phyloP scores from a whole-genome alignment of 495 filamentous ascomycete genomes.

The Amniculicola lignicola region DNA sequence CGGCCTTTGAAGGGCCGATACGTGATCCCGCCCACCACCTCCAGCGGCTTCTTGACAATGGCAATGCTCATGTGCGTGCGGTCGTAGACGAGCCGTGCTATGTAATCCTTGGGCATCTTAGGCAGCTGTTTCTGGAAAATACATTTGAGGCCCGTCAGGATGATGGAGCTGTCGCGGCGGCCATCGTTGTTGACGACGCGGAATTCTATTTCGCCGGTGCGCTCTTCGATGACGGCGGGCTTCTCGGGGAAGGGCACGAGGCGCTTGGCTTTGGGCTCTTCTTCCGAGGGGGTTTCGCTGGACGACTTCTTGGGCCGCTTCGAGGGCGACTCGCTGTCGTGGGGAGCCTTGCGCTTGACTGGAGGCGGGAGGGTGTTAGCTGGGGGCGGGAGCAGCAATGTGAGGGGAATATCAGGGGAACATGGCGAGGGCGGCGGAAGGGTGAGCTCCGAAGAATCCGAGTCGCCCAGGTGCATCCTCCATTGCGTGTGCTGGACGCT shows the following conservation, averaged over 20 bases:
- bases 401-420: conserved; percentile 8
- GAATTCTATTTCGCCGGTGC: conserved; percentile 94
- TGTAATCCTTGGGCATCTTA: conserved; percentile 99
- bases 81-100: conserved; percentile 94
- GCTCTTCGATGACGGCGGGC: conserved; percentile 91
- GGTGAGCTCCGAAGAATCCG: neutral
- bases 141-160: conserved; percentile 92
- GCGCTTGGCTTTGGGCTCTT: conserved; percentile 42
- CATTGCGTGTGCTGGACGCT: neutral
- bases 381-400: neutral
- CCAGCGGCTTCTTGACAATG: conserved; percentile 92
- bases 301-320: conserved; percentile 61
- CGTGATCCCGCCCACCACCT: conserved; percentile 93
- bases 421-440: neutral
- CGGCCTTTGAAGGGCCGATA: conserved; percentile 93
- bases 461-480: conserved; percentile 9
- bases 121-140: conserved; percentile 98
- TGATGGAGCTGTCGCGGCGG: conserved; percentile 80
- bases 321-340: conserved; percentile 57
- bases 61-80: conserved; percentile 93
- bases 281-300: conserved; percentile 53
- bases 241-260: conserved; percentile 82
- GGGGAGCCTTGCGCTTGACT: conserved; percentile 77
- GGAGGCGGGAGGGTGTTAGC: neutral
- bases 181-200: conserved; percentile 97